A percentile compares a stretch with the other conserved stretches of the same genome.
phyloP scores from a whole-genome alignment of 2,329 filamentous ascomycete genomes.

The Chaetothyriales sp. region DNA sequence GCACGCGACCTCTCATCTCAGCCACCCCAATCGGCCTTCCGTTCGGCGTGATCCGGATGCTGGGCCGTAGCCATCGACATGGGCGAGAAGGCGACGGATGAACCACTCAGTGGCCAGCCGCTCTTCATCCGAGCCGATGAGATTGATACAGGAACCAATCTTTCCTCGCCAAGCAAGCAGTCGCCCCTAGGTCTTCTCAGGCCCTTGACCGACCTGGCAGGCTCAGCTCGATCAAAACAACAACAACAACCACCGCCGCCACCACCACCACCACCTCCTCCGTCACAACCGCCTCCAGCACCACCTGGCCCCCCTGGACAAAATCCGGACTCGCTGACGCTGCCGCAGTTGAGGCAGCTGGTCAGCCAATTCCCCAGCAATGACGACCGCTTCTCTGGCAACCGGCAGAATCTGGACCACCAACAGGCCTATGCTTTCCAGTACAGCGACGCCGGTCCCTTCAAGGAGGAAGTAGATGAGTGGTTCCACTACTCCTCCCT shows the following conservation, averaged over 20 bases:
- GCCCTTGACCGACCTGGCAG: conserved; percentile 4
- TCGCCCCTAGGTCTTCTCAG: conserved; percentile 13
- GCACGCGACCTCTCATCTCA: not conserved
- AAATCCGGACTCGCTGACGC: conserved; percentile 55
- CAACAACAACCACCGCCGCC: conserved; percentile 12
- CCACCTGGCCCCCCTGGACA: conserved; percentile 24
- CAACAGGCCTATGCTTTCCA: conserved; percentile 72
- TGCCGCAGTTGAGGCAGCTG: conserved; percentile 58
- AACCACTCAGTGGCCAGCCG: conserved; percentile 4
- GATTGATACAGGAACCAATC: conserved; percentile 35
- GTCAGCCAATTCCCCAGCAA: conserved; percentile 59
- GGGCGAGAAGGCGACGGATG: not conserved
- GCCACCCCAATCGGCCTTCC: not conserved
- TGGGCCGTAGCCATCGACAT: not conserved
- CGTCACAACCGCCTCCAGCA: conserved; percentile 33
- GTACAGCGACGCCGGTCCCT: conserved; percentile 57
- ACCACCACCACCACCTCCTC: conserved; percentile 27
- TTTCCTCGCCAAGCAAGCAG: conserved; percentile 23
- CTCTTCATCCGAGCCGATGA: conserved; percentile 35
- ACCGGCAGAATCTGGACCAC: not conserved
- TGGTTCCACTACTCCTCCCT: conserved; percentile 83
- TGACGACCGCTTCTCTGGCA: conserved; percentile 28
- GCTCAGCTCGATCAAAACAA: conserved; percentile 7
- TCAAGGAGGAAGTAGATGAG: conserved; percentile 85
- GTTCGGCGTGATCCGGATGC: not conserved